Percentiles rank a stretch among this genome's conserved stretches.
Evolutionary conservation across 768 basidiomycete species (phyloP).

Genomic region (Lactarius hengduanensis): DNA sequence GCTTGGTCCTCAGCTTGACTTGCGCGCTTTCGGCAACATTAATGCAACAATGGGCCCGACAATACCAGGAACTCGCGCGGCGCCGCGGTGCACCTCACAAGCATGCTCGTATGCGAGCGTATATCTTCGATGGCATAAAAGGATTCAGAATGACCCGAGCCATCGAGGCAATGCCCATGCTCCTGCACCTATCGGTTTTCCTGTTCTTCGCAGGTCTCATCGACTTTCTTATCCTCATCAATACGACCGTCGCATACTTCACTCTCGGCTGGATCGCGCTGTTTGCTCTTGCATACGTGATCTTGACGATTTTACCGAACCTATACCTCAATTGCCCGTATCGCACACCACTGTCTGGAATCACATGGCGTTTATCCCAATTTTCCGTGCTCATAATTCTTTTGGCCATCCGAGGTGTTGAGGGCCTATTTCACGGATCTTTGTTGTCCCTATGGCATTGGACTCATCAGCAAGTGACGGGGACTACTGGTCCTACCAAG

Average conservation of each 20-base stretch:
- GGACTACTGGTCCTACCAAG: background rate
- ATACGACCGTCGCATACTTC: slow-evolving; percentile 14
- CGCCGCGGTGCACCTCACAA: background rate
- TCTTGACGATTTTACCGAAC: background rate
- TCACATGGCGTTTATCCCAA: slow-evolving; percentile 3
- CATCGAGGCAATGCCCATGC: no score
- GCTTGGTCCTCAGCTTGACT: slow-evolving; percentile 12
- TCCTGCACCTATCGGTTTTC: slow-evolving; percentile 16
- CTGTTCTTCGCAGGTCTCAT: slow-evolving; percentile 20
- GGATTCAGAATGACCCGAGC: background rate
- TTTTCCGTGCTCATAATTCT: background rate
- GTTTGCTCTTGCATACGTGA: background rate
- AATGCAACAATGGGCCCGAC: slow-evolving; percentile 2
- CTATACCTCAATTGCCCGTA: background rate
- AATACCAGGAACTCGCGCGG: background rate
- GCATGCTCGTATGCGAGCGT: background rate
- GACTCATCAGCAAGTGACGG: background rate
- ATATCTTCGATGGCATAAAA: background rate
- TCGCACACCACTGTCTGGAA: background rate
- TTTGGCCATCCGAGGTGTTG: background rate
- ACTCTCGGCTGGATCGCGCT: slow-evolving; percentile 5
- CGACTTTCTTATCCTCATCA: slow-evolving; percentile 20
- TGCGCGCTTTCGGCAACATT: slow-evolving; percentile 1
- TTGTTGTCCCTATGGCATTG: background rate
- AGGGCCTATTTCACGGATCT: background rate